phyloP scores from a whole-genome alignment of 1,139 yeast species.

The Komagataea norvegica region DNA sequence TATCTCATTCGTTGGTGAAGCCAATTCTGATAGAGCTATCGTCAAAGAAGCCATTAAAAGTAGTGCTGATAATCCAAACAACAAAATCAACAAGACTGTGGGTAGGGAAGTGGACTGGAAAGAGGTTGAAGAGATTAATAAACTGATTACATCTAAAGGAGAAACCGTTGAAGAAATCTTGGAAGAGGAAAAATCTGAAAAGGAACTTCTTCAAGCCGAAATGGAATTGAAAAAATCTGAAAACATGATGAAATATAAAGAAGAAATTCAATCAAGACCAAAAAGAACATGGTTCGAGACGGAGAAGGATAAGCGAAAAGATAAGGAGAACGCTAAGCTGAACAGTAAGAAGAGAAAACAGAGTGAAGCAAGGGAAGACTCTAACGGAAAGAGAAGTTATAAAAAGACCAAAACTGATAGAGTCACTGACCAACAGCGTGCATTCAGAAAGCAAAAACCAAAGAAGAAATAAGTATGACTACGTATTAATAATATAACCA shows the following conservation, averaged over 20 bases:
- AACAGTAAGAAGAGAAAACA: constrained; percentile 58
- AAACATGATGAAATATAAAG: constrained; percentile 71
- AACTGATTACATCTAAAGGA: constrained; percentile 53
- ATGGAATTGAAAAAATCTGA: constrained; percentile 85
- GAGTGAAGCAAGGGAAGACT: constrained; percentile 42
- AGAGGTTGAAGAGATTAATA: constrained; percentile 65
- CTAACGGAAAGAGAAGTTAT: constrained; percentile 43
- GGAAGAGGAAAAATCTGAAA: constrained; percentile 84
- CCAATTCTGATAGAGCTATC: constrained; percentile 75
- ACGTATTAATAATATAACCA: not conserved
- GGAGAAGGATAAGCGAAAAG: constrained; percentile 60
- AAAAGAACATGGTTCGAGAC: constrained; percentile 95
- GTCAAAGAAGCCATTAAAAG: constrained; percentile 83
- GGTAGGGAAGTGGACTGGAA: constrained; percentile 88
- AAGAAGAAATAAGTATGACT: constrained; percentile 22
- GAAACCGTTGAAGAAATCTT: constrained; percentile 68
- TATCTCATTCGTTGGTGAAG: constrained; percentile 90
- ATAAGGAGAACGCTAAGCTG: constrained; percentile 41
- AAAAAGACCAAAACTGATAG: constrained; percentile 72
- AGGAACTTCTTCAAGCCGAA: constrained; percentile 82
- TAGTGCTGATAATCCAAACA: constrained; percentile 37
- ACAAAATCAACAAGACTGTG: constrained; percentile 51
- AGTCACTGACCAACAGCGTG: constrained; percentile 41
- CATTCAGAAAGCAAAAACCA: constrained; percentile 33
- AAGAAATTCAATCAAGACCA: constrained; percentile 85